Conservation (phyloP, 1,284 basidiomycete genomes). For the Sphagnurus paluster region DNA sequence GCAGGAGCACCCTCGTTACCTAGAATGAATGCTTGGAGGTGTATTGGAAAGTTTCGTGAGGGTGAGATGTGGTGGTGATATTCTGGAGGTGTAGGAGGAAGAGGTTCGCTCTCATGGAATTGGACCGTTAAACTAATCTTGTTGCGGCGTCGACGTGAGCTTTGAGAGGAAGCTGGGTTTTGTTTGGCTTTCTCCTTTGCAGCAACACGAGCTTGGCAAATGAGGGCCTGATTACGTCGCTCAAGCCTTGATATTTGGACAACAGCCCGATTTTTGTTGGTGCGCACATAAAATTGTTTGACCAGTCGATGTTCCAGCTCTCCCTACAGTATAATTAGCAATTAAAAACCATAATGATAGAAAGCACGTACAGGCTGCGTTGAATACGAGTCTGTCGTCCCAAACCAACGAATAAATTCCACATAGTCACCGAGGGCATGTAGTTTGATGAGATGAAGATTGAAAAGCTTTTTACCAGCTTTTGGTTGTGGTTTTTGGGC, state of each 20-base stretch:
- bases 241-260: slow-evolving; percentile 25
- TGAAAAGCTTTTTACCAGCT: slow-evolving; percentile 10
- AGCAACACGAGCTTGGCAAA: background rate
- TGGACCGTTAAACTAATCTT: background rate
- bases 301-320: slow-evolving; percentile 34
- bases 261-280: slow-evolving; percentile 29
- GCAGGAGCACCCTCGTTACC: slow-evolving; percentile 24
- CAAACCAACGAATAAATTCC: slow-evolving; percentile 13
- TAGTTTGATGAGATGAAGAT: slow-evolving; percentile 16
- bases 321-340: slow-evolving; percentile 22
- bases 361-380: slow-evolving; percentile 17
- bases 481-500: background rate
- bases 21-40: slow-evolving; percentile 20
- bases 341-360: background rate
- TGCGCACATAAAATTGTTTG: slow-evolving; percentile 32
- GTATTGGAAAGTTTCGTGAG: slow-evolving; percentile 10
- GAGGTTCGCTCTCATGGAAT: slow-evolving; percentile 2
- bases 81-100: slow-evolving; percentile 8
- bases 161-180: background rate
- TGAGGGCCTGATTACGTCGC: slow-evolving; percentile 19
- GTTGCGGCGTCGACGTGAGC: background rate
- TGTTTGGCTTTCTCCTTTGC: background rate
- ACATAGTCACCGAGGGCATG: slow-evolving; percentile 21
- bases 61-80: slow-evolving; percentile 26
- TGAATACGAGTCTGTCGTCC: slow-evolving; percentile 21